Percentiles rank a stretch among this genome's conserved stretches.
phyloP scores from a whole-genome alignment of 2,329 filamentous ascomycete genomes.

The Pseudofabraea citricarpa region DNA sequence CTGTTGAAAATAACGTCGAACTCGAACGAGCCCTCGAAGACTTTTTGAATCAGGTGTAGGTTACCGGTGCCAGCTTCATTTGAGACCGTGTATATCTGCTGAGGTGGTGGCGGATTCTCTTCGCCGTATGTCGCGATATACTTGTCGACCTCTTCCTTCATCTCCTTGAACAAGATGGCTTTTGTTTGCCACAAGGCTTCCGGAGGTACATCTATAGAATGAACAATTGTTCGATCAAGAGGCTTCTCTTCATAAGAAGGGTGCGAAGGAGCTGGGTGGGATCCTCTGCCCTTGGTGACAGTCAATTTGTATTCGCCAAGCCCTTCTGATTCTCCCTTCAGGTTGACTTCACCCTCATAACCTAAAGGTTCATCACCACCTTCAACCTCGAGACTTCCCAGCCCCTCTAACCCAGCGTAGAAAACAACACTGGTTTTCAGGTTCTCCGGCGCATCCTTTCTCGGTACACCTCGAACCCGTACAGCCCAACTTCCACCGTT shows the following conservation, averaged over 20 bases:
- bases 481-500: conserved; percentile 91
- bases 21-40: conserved; percentile 84
- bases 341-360: conserved; percentile 55
- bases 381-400: conserved; percentile 59
- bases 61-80: conserved; percentile 71
- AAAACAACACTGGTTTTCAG: conserved; percentile 77
- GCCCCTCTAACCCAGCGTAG: conserved; percentile 75
- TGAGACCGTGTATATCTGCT: conserved; percentile 75
- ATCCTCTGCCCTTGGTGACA: conserved; percentile 64
- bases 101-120: conserved; percentile 72
- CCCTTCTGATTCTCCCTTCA: conserved; percentile 65
- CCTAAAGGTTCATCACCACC: conserved; percentile 49
- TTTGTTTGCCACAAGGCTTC: conserved; percentile 83
- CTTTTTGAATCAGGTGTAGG: conserved; percentile 83
- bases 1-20: conserved; percentile 93
- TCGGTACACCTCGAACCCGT: conserved; percentile 75
- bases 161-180: conserved; percentile 56
- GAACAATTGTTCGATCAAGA: conserved; percentile 70
- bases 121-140: conserved; percentile 53
- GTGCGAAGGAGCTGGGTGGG: conserved; percentile 61
- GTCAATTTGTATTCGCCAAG: conserved; percentile 78
- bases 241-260: conserved; percentile 63
- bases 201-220: conserved; percentile 61
- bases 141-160: conserved; percentile 61
- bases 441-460: conserved; percentile 60